Conservation (phyloP, 2,329 filamentous ascomycete genomes). For the Pestalotiopsis sp. region DNA sequence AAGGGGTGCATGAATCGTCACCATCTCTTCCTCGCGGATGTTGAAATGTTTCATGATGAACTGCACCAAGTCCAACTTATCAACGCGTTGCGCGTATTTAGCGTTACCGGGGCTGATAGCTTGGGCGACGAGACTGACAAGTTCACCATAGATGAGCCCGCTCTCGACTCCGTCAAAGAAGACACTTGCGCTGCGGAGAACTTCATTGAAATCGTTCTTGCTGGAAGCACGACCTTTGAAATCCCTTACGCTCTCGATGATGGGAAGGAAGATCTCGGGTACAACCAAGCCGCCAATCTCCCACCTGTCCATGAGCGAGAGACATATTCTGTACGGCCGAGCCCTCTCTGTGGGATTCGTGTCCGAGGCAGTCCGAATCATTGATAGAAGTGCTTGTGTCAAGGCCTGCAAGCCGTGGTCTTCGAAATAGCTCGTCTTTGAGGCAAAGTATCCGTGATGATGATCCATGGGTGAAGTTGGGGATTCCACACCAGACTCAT, state of each 20-base stretch:
- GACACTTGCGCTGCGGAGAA: conserved; percentile 86
- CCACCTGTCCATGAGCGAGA: conserved; percentile 98
- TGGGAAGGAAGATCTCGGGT: conserved; percentile 83
- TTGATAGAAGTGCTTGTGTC: conserved; percentile 70
- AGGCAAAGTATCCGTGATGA: conserved; percentile 46
- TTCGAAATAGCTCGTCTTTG: conserved; percentile 79
- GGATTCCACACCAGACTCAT: conserved; percentile 47
- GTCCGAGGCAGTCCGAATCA: conserved; percentile 63
- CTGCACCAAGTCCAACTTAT: conserved; percentile 70
- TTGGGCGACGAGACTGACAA: conserved; percentile 67
- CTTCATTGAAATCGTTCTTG: conserved; percentile 78
- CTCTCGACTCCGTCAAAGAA: conserved; percentile 99
- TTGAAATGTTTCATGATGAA: conserved; percentile 92
- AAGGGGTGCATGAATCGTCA: conserved; percentile 79
- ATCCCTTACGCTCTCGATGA: conserved; percentile 74
- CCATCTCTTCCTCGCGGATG: conserved; percentile 93
- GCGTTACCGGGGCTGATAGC: conserved; percentile 50
- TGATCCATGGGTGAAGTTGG: conserved; percentile 42
- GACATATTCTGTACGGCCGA: conserved; percentile 84
- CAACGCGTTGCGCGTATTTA: conserved; percentile 49
- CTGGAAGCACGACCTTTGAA: conserved; percentile 67
- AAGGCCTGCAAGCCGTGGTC: conserved; percentile 74
- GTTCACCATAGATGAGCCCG: conserved; percentile 84
- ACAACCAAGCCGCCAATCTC: conserved; percentile 91
- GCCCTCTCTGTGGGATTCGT: conserved; percentile 67